These are phyloP conservation scores for Adansonia grandidieri DNA, from an alignment of 441 rosid species.

Conservation along the genomic window DNA sequence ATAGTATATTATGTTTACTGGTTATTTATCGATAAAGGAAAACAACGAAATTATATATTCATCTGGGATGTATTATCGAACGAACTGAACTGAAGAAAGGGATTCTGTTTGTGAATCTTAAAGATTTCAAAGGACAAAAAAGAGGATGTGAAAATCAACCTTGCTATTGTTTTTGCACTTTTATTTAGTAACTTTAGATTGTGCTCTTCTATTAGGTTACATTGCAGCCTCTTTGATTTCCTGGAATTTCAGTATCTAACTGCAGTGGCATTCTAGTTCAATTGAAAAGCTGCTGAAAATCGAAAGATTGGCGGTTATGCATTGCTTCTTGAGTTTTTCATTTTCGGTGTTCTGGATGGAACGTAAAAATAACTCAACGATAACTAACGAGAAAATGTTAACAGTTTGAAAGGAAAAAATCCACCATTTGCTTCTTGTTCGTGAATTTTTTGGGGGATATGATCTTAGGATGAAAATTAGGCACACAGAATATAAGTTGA, in stretches of 20 bases:
- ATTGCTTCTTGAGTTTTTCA: no score
- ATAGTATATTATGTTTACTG: background rate
- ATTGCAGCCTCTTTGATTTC: background rate
- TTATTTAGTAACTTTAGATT: background rate
- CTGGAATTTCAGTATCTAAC: background rate
- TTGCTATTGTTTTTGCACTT: background rate
- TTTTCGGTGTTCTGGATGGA: no score
- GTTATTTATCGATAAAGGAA: slow-evolving; percentile 18
- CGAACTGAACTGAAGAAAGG: slow-evolving; percentile 13
- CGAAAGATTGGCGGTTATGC: no score
- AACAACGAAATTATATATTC: slow-evolving; percentile 13
- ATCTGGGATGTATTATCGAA: slow-evolving; percentile 31
- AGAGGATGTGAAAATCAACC: background rate
- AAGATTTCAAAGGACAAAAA: background rate
- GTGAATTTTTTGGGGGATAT: no score
- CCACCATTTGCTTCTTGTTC: no score
- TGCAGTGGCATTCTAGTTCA: background rate
- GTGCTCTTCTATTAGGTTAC: background rate
- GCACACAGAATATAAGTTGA: no score
- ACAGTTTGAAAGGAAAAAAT: no score
- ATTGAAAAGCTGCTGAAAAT: no score
- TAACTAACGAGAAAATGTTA: no score
- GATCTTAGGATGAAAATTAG: no score
- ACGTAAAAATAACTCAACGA: no score
- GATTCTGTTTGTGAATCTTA: slow-evolving; percentile 24